phyloP scores from a whole-genome alignment of 495 filamentous ascomycete genomes.

The Lepidopterella palustris region DNA sequence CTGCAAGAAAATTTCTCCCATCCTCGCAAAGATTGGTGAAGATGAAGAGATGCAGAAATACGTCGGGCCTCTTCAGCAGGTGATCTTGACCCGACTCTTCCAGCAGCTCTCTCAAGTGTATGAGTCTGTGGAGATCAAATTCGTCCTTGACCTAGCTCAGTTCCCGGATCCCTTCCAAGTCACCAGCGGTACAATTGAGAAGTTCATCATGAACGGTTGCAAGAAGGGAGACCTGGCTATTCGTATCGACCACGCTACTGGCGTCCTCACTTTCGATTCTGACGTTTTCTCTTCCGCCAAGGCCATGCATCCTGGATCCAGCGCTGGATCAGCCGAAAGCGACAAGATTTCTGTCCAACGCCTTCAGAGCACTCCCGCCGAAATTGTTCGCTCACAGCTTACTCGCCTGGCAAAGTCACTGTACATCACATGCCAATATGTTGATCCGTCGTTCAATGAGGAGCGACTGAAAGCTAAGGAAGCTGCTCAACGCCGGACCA shows the following conservation, averaged over 20 bases:
- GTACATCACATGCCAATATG: conserved; percentile 88
- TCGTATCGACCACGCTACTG: conserved; percentile 89
- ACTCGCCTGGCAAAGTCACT: conserved; percentile 85
- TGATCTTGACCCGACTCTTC: conserved; percentile 95
- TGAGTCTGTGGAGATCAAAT: conserved; percentile 91
- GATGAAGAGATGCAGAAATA: conserved; percentile 97
- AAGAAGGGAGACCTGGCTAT: conserved; percentile 98
- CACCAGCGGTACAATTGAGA: conserved; percentile 84
- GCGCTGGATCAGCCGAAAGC: conserved; percentile 79
- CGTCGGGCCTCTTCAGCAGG: conserved; percentile 88
- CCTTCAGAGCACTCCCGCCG: conserved; percentile 92
- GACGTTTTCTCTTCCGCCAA: conserved; percentile 97
- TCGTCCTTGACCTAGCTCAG: conserved; percentile 87
- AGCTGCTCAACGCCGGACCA: conserved; percentile 69
- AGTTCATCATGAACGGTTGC: conserved; percentile 99
- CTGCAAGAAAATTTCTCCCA: conserved; percentile 98
- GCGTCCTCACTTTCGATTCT: conserved; percentile 92
- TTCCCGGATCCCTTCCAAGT: conserved; percentile 98
- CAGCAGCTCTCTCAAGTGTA: conserved; percentile 99
- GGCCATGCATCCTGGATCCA: conserved; percentile 78
- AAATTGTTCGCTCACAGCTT: conserved; percentile 94
- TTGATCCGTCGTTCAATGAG: conserved; percentile 82
- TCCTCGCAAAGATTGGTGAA: conserved; percentile 85
- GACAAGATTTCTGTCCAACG: conserved; percentile 84
- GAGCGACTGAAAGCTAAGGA: conserved; percentile 71